Evolutionary conservation across 192 early-diverging fungal species (phyloP).

Genomic region (Mortierella antarctica): DNA sequence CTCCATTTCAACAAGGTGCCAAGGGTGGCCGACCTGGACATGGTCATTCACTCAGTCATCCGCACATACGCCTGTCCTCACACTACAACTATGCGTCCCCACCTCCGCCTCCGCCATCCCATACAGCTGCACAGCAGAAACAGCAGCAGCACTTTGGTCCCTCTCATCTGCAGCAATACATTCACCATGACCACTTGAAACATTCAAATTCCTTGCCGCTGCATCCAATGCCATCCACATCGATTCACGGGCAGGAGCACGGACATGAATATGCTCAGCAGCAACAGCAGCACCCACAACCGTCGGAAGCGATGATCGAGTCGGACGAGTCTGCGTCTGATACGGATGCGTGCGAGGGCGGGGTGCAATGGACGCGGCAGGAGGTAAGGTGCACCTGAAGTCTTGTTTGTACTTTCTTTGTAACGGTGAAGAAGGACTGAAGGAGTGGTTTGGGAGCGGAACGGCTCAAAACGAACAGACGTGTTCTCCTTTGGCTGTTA

Average conservation of each 20-base stretch:
- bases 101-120: conserved; percentile 17
- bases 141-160: conserved; percentile 10
- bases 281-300: conserved; percentile 5
- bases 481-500: too few relatives aligned
- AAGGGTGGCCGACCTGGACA: conserved; percentile 3
- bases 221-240: conserved; percentile 3
- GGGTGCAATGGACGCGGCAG: conserved; percentile 40
- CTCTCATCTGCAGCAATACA: background rate
- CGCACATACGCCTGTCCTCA: conserved; percentile 11
- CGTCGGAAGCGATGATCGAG: conserved; percentile 9
- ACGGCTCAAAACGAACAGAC: too few relatives aligned
- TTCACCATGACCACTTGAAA: conserved; percentile 1
- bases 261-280: background rate
- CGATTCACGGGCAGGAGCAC: background rate
- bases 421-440: background rate
- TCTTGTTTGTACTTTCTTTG: background rate
- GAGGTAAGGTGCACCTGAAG: conserved; percentile 11
- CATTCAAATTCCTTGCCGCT: conserved; percentile 15
- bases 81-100: conserved; percentile 24
- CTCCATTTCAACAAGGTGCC: background rate
- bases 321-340: conserved; percentile 38
- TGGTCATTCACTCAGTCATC: conserved; percentile 12
- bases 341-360: conserved; percentile 2
- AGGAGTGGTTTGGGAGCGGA: background rate
- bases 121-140: background rate